Percentiles rank a stretch among this genome's conserved stretches.
These are phyloP conservation scores for Dissophora ornata DNA, from an alignment of 192 early-diverging fungal genomes.

Conservation along the genomic window DNA sequence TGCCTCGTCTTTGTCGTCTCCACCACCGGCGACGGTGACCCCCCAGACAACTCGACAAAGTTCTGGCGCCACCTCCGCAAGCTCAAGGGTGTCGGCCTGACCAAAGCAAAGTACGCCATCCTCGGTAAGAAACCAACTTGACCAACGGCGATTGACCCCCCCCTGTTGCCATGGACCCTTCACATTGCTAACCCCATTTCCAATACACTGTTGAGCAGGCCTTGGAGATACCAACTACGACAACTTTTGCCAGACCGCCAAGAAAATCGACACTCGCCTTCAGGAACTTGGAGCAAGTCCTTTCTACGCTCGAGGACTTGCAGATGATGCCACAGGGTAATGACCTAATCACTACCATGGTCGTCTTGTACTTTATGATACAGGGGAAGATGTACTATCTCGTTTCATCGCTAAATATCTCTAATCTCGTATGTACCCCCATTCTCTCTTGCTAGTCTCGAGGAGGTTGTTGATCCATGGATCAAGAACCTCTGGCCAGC, in stretches of 20 bases:
- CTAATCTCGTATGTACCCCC: no score
- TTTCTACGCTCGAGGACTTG: slow-evolving; percentile 83
- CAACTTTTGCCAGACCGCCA: slow-evolving; percentile 91
- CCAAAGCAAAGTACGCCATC: slow-evolving; percentile 57
- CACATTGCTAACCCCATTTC: background rate
- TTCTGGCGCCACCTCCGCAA: slow-evolving; percentile 88
- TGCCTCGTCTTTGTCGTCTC: slow-evolving; percentile 86
- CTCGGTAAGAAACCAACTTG: slow-evolving; percentile 39
- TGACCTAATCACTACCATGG: no score
- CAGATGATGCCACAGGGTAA: slow-evolving; percentile 92
- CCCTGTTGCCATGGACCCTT: no score
- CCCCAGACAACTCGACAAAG: slow-evolving; percentile 93
- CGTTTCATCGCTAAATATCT: no score
- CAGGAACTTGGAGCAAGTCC: slow-evolving; percentile 76
- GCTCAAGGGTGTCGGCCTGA: slow-evolving; percentile 70
- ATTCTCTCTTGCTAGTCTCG: slow-evolving; percentile 63
- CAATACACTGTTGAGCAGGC: slow-evolving; percentile 54
- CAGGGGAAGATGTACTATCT: no score
- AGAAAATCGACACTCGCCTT: slow-evolving; percentile 82
- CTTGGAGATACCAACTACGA: slow-evolving; percentile 96
- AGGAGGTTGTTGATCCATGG: slow-evolving; percentile 93
- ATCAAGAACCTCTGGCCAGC: slow-evolving; percentile 83
- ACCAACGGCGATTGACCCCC: no score
- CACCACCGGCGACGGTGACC: slow-evolving; percentile 96
- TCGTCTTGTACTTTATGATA: no score